phyloP scores from a whole-genome alignment of 2,329 filamentous ascomycete genomes.

The Claviceps sp. region DNA sequence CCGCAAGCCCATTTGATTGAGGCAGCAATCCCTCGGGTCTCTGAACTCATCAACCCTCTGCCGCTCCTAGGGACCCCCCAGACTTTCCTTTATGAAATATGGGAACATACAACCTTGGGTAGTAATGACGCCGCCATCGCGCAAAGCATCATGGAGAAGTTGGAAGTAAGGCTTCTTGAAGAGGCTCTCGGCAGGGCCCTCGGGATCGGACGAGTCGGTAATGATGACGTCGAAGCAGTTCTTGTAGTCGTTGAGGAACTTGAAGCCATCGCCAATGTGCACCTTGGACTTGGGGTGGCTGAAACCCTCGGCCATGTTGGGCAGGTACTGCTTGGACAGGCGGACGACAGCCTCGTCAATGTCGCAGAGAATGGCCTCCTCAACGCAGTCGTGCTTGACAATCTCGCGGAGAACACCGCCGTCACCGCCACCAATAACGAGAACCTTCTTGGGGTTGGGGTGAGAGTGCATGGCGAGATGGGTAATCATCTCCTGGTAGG shows the following conservation, averaged over 20 bases:
- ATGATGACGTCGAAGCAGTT: conserved; percentile 99
- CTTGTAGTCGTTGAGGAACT: conserved; percentile 94
- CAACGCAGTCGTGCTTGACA: conserved; percentile 95
- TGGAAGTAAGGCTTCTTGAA: conserved; percentile 99
- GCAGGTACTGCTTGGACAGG: conserved; percentile 95
- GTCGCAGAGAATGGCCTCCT: conserved; percentile 94
- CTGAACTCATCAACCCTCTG: conserved; percentile 7
- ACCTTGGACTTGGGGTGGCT: conserved; percentile 86
- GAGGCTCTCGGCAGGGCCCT: conserved; percentile 87
- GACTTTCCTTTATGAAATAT: conserved; percentile 36
- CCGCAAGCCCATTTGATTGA: background rate
- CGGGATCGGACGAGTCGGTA: conserved; percentile 94
- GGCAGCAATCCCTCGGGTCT: background rate
- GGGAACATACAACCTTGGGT: conserved; percentile 99
- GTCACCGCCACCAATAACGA: conserved; percentile 96
- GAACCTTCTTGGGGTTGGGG: conserved; percentile 94
- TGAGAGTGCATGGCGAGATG: conserved; percentile 97
- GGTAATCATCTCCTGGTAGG: conserved; percentile 99
- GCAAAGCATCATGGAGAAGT: conserved; percentile 77
- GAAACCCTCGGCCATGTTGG: conserved; percentile 85
- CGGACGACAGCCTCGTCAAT: conserved; percentile 99
- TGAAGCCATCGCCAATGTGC: conserved; percentile 94
- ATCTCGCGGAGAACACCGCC: conserved; percentile 96
- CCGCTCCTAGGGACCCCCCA: conserved; percentile 22
- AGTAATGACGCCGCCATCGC: conserved; percentile 94